Evolutionary conservation across 495 filamentous ascomycete genomes (phyloP).

Genomic region (Eremomyces bilateralis): DNA sequence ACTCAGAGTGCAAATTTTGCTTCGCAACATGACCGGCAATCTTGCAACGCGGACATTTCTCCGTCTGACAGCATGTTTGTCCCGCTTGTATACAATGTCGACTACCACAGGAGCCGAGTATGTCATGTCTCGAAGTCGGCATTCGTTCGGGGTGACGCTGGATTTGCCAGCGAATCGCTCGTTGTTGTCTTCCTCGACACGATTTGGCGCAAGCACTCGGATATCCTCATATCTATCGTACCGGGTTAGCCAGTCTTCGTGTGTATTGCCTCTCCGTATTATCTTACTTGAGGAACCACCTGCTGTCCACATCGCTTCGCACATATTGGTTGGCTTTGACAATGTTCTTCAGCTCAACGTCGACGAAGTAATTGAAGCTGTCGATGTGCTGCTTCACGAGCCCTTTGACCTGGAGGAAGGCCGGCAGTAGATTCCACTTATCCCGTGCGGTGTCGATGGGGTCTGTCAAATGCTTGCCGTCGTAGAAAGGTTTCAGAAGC

Average conservation of each 20-base stretch:
- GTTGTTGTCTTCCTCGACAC: conserved; percentile 45
- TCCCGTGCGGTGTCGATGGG: conserved; percentile 78
- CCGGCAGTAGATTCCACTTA: conserved; percentile 91
- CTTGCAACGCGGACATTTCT: conserved; percentile 61
- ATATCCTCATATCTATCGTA: conserved; percentile 52
- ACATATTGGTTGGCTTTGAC: conserved; percentile 70
- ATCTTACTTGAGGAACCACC: conserved; percentile 68
- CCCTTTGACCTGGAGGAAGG: conserved; percentile 93
- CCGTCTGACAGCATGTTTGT: conserved; percentile 42
- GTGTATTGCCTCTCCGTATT: neutral
- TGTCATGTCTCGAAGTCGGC: conserved; percentile 81
- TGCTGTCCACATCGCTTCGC: conserved; percentile 67
- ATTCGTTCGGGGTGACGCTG: conserved; percentile 69
- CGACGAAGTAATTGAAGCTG: conserved; percentile 93
- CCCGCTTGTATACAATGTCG: conserved; percentile 67
- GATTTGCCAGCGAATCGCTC: conserved; percentile 33
- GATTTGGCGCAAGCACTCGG: conserved; percentile 55
- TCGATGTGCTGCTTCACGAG: conserved; percentile 95
- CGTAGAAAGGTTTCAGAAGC: conserved; percentile 85
- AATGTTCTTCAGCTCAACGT: conserved; percentile 89
- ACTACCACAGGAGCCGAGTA: conserved; percentile 86
- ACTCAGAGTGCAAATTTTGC: conserved; percentile 68
- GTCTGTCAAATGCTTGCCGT: conserved; percentile 79
- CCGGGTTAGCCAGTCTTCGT: neutral
- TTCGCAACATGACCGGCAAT: conserved; percentile 91